A percentile compares a stretch with the other conserved stretches of the same genome.
phyloP scores from a whole-genome alignment of 1,139 yeast species.

The Taphrina communis region DNA sequence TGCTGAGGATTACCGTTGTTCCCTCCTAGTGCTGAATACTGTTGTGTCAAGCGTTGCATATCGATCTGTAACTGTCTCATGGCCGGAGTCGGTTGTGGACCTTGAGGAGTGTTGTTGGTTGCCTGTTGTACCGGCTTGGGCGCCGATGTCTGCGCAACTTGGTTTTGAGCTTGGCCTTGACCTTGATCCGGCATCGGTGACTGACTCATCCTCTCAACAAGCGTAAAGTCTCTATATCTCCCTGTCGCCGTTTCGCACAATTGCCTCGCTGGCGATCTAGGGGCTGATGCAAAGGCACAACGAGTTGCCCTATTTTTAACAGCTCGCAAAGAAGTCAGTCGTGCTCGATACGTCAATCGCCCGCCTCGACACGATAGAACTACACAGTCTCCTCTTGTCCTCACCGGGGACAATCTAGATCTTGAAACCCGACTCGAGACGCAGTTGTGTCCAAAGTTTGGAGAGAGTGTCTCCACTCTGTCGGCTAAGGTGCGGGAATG shows the following conservation, averaged over 20 bases:
- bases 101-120: slow-evolving; percentile 3
- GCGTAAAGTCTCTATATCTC: neutral
- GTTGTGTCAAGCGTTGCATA: slow-evolving; percentile 31
- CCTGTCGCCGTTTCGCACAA: neutral
- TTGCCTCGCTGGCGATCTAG: neutral
- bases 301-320: too few relatives aligned
- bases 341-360: neutral
- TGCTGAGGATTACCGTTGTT: slow-evolving; percentile 26
- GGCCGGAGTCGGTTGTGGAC: slow-evolving; percentile 37
- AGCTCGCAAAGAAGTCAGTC: too few relatives aligned
- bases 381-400: neutral
- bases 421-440: too few relatives aligned
- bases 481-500: slow-evolving; percentile 13
- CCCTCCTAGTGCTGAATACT: slow-evolving; percentile 30
- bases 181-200: slow-evolving; percentile 25
- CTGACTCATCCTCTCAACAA: slow-evolving; percentile 14
- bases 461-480: neutral
- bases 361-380: neutral
- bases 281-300: neutral
- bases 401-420: neutral
- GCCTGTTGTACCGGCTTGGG: slow-evolving; percentile 17
- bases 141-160: neutral
- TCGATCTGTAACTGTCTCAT: slow-evolving; percentile 31
- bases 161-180: neutral
- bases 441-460: neutral